Evolutionary conservation across 345 rosid species (phyloP).

Genomic region (Heritiera fomes): DNA sequence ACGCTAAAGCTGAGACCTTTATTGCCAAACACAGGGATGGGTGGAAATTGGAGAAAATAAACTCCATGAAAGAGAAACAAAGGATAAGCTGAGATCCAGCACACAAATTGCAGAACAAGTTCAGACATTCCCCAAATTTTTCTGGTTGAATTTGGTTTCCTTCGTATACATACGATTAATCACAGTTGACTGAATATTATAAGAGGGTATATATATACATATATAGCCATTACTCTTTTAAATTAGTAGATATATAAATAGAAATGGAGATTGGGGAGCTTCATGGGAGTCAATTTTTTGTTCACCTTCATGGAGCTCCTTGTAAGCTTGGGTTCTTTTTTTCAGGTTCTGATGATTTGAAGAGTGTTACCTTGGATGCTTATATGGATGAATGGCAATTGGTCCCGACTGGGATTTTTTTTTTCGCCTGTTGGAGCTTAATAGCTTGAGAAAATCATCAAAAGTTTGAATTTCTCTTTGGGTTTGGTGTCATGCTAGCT

Average conservation of each 20-base stretch:
- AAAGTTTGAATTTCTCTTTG: neutral
- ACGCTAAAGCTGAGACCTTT: constrained; percentile 72
- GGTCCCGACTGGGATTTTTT: neutral
- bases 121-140: neutral
- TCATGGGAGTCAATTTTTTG: constrained; percentile 5
- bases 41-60: constrained; percentile 78
- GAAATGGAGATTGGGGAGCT: neutral
- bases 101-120: neutral
- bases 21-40: constrained; percentile 74
- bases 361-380: neutral
- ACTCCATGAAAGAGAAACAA: constrained; percentile 51
- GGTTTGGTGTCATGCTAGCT: neutral
- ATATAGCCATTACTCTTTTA: neutral
- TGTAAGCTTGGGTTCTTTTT: neutral
- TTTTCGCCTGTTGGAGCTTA: neutral
- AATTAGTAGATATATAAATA: neutral
- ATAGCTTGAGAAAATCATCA: neutral
- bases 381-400: neutral
- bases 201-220: neutral
- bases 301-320: constrained; percentile 9
- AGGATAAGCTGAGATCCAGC: neutral
- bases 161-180: neutral
- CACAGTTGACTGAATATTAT: neutral
- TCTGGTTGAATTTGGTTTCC: constrained; percentile 5
- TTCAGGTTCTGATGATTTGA: constrained; percentile 13